phyloP scores from a whole-genome alignment of 2,329 filamentous ascomycete species.

The Clathrospora elynae region DNA sequence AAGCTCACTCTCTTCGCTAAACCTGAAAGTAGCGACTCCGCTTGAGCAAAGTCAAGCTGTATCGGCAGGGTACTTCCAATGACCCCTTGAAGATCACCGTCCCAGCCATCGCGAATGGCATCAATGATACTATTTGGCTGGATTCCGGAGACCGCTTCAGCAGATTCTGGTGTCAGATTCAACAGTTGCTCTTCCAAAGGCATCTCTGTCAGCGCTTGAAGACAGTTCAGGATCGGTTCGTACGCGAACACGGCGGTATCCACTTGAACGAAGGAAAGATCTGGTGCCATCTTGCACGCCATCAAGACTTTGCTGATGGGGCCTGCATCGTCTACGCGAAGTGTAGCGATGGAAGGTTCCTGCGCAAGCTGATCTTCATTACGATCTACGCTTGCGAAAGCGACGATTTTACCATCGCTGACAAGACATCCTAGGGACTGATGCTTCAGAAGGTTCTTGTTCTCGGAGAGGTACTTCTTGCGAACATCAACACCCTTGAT shows the following conservation, averaged over 20 bases:
- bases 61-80: slow-evolving; percentile 35
- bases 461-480: slow-evolving; percentile 53
- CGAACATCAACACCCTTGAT: slow-evolving; percentile 40
- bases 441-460: slow-evolving; percentile 61
- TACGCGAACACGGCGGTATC: slow-evolving; percentile 71
- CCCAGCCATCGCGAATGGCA: slow-evolving; percentile 21
- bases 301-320: slow-evolving; percentile 57
- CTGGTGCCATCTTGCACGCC: slow-evolving; percentile 23
- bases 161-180: slow-evolving; percentile 20
- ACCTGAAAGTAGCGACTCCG: slow-evolving; percentile 60
- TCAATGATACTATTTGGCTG: slow-evolving; percentile 32
- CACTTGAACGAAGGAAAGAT: slow-evolving; percentile 61
- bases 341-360: slow-evolving; percentile 54
- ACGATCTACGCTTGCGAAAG: slow-evolving; percentile 65
- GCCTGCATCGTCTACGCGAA: slow-evolving; percentile 58
- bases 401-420: slow-evolving; percentile 57
- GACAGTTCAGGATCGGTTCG: slow-evolving; percentile 66
- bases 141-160: slow-evolving; percentile 30
- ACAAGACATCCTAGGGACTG: slow-evolving; percentile 66
- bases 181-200: slow-evolving; percentile 63
- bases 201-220: slow-evolving; percentile 62
- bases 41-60: slow-evolving; percentile 60
- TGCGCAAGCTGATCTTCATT: slow-evolving; percentile 54
- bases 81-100: slow-evolving; percentile 25
- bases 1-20: slow-evolving; percentile 61